Percentiles rank a stretch among this genome's conserved stretches.
phyloP scores from a whole-genome alignment of 2,329 filamentous ascomycete species.

The Lanzia echinophila region DNA sequence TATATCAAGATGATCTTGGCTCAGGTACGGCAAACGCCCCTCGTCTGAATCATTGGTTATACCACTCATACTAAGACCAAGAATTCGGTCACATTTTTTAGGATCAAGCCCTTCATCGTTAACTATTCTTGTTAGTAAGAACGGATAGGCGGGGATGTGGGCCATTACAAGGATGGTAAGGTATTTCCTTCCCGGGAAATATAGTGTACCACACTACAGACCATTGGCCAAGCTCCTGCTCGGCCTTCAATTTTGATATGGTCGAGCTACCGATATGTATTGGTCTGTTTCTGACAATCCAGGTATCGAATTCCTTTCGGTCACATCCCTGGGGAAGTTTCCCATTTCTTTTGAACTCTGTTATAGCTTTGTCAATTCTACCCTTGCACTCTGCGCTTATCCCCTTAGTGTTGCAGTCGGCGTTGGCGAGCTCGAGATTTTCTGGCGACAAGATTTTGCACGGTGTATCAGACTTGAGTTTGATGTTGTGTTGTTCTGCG shows the following conservation, averaged over 20 bases:
- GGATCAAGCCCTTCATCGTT: background rate
- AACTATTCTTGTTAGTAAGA: background rate
- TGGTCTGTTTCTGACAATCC: background rate
- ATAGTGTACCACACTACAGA: background rate
- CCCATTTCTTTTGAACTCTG: background rate
- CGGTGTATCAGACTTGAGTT: background rate
- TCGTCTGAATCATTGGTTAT: background rate
- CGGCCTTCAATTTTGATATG: background rate
- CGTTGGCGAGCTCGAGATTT: background rate
- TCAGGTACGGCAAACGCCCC: background rate
- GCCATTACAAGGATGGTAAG: background rate
- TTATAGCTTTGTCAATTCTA: background rate
- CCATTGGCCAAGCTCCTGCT: background rate
- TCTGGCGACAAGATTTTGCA: background rate
- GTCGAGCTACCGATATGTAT: background rate
- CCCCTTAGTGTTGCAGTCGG: background rate
- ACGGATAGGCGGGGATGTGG: background rate
- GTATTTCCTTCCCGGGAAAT: background rate
- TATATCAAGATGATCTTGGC: background rate
- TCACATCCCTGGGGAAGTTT: background rate
- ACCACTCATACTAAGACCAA: background rate
- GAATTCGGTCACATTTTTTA: background rate
- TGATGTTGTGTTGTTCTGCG: background rate
- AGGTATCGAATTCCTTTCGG: background rate
- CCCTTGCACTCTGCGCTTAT: background rate